phyloP scores from a whole-genome alignment of 176 grass and related monocot genomes.

The Thalia dealbata region DNA sequence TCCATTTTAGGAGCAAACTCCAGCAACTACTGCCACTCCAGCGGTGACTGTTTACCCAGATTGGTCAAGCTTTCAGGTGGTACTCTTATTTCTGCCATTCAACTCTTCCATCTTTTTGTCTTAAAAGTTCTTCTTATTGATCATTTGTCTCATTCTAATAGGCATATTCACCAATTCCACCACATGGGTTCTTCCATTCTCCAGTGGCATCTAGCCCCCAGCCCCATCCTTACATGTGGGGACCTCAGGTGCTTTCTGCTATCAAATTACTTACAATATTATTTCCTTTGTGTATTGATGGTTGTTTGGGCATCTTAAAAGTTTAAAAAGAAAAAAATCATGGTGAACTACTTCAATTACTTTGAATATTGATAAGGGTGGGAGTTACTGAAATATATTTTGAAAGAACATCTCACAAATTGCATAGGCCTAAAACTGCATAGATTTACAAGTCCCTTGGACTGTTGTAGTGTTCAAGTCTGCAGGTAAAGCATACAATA shows the following conservation, averaged over 20 bases:
- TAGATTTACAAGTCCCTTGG: background rate
- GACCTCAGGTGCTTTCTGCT: constrained; percentile 51
- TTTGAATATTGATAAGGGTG: background rate
- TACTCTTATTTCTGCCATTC: constrained; percentile 11
- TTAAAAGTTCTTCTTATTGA: background rate
- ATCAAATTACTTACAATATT: background rate
- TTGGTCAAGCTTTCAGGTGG: constrained; percentile 85
- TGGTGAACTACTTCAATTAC: background rate
- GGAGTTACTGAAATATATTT: background rate
- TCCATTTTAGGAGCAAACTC: constrained; percentile 63
- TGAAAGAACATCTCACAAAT: background rate
- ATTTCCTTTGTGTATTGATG: background rate
- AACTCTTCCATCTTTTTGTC: background rate
- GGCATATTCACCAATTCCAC: constrained; percentile 88
- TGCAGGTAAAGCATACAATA: background rate
- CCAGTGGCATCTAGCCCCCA: constrained; percentile 69
- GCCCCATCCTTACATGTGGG: constrained; percentile 99
- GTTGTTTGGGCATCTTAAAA: background rate
- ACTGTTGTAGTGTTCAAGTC: background rate
- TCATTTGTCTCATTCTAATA: constrained; percentile 24
- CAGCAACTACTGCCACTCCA: constrained; percentile 39
- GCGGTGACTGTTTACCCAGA: constrained; percentile 57
- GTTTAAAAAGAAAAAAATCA: background rate
- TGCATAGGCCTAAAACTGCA: background rate
- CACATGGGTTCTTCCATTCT: constrained; percentile 85